phyloP scores from a whole-genome alignment of 306 rosid genomes.

The Vigna reflexopilosa region DNA sequence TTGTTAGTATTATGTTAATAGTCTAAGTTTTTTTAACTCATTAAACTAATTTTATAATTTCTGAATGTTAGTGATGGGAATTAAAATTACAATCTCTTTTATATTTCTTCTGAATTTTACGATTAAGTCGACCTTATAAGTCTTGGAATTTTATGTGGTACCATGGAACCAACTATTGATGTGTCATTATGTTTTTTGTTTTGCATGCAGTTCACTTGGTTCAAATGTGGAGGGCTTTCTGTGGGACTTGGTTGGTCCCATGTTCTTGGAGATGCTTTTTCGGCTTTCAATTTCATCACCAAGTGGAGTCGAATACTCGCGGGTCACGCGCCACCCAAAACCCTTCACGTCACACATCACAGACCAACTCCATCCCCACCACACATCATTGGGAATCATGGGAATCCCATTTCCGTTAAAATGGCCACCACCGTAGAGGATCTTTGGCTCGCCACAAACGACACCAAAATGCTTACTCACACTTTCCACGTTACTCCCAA shows the following conservation, averaged over 20 bases:
- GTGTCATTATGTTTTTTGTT: background rate
- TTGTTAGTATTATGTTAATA: too few species aligned
- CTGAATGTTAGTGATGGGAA: too few species aligned
- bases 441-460: constrained; percentile 44
- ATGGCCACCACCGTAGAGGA: constrained; percentile 44
- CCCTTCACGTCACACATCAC: constrained; percentile 25
- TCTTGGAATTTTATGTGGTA: too few species aligned
- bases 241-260: constrained; percentile 86
- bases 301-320: constrained; percentile 55
- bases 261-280: constrained; percentile 70
- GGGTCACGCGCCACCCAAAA: constrained; percentile 45
- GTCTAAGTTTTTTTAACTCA: too few species aligned
- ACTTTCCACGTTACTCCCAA: constrained; percentile 51
- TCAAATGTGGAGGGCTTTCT: constrained; percentile 74
- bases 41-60: too few species aligned
- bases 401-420: constrained; percentile 42
- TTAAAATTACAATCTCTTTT: too few species aligned
- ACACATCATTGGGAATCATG: background rate
- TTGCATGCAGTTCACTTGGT: constrained; percentile 59
- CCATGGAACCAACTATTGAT: background rate
- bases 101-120: too few species aligned
- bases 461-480: constrained; percentile 48
- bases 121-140: too few species aligned
- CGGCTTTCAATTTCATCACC: constrained; percentile 67
- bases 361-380: background rate